Percentiles rank a stretch among this genome's conserved stretches.
Conservation (phyloP, 192 early-diverging fungal species). For the Coemansia interrupta region DNA sequence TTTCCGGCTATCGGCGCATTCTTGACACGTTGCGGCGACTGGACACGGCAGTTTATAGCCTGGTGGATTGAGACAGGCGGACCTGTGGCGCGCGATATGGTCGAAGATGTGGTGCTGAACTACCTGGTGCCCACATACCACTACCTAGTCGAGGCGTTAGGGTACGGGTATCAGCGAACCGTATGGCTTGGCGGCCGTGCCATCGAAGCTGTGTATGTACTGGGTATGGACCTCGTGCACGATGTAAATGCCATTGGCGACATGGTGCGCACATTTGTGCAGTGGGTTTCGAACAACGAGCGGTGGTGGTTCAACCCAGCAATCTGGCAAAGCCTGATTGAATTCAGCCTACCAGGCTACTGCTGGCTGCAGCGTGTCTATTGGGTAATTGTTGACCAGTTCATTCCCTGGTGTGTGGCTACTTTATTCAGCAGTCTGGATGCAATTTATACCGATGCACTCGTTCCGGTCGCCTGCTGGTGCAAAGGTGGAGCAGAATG, state of each 20-base stretch:
- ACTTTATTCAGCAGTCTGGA: neutral
- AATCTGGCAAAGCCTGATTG: neutral
- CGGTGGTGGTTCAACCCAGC: conserved; percentile 31
- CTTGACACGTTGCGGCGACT: neutral
- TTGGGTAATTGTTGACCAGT: neutral
- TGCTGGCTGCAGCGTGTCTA: neutral
- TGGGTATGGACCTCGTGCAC: conserved; percentile 19
- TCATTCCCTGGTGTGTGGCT: neutral
- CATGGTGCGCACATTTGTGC: conserved; percentile 1
- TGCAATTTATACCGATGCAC: neutral
- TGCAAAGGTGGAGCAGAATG: conserved; percentile 1
- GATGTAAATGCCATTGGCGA: conserved; percentile 9
- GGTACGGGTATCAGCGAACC: neutral
- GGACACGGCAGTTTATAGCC: neutral
- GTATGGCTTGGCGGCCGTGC: conserved; percentile 22
- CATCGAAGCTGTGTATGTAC: conserved; percentile 12
- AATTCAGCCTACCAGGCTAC: neutral
- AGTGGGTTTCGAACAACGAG: conserved; percentile 12
- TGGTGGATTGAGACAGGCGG: conserved; percentile 40
- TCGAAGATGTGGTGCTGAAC: conserved; percentile 21
- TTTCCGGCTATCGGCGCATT: conserved; percentile 14
- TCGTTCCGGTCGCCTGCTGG: neutral
- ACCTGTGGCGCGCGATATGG: conserved; percentile 15
- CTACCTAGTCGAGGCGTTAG: neutral
- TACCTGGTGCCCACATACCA: conserved; percentile 10